These are phyloP conservation scores for Acanthamoeba royreba DNA, from an alignment of 208 protist genomes.

Conservation along the genomic window DNA sequence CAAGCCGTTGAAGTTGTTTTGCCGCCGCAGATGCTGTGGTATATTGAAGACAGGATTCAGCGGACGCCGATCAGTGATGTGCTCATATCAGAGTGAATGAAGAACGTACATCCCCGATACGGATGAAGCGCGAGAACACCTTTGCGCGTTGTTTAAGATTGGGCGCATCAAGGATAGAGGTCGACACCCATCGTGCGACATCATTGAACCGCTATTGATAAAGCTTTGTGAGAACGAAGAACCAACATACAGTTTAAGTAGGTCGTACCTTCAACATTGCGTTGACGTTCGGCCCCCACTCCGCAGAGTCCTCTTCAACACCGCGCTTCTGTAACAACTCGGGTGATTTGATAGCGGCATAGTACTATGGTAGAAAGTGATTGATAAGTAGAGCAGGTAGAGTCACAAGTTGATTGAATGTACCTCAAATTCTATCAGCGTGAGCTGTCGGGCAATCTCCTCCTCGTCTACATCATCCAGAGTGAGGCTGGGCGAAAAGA, in stretches of 20 bases:
- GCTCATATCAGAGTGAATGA: background rate
- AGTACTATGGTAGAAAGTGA: background rate
- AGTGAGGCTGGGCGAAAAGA: conserved; percentile 57
- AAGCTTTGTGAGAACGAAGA: too few species aligned
- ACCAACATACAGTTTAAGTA: too few species aligned
- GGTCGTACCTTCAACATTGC: background rate
- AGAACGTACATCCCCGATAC: background rate
- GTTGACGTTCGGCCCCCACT: background rate
- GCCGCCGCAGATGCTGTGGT: background rate
- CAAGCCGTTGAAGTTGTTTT: background rate
- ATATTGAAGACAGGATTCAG: background rate
- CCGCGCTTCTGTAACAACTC: background rate
- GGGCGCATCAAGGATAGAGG: background rate
- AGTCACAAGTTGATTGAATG: background rate
- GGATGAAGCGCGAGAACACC: background rate
- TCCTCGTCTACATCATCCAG: conserved; percentile 67
- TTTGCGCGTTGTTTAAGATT: background rate
- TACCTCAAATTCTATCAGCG: conserved; percentile 67
- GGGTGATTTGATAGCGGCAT: background rate
- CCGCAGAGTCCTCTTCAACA: background rate
- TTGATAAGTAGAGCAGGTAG: background rate
- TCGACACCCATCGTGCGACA: background rate
- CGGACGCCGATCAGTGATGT: too few species aligned
- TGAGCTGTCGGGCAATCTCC: conserved; percentile 68
- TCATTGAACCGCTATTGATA: background rate